These are phyloP conservation scores for Mikania micrantha DNA, from an alignment of 129 eudicot species.

Conservation along the genomic window DNA sequence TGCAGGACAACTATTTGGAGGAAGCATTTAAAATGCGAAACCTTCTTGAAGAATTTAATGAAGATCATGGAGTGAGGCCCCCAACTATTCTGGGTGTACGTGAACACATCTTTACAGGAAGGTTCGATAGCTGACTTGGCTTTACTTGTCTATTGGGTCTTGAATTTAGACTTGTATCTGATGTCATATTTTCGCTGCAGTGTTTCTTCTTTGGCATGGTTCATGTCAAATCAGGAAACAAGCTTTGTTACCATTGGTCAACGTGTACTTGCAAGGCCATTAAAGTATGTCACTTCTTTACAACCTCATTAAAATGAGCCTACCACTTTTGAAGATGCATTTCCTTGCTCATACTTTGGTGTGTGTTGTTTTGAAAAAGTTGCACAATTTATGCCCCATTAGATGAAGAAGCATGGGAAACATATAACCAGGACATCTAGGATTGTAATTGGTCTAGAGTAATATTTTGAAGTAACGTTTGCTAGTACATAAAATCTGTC, in stretches of 20 bases:
- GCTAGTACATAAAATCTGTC: constrained; percentile 8
- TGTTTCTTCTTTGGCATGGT: constrained; percentile 99
- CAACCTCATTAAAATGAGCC: background rate
- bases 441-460: constrained; percentile 1
- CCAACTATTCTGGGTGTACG: constrained; percentile 96
- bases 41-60: constrained; percentile 92
- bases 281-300: constrained; percentile 56
- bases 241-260: constrained; percentile 99
- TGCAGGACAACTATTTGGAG: constrained; percentile 94
- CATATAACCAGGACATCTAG: constrained; percentile 1
- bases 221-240: constrained; percentile 98
- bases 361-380: background rate
- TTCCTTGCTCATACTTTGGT: background rate
- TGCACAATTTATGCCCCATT: background rate
- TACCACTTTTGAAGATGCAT: constrained; percentile 7
- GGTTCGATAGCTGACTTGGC: constrained; percentile 34
- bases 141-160: constrained; percentile 9
- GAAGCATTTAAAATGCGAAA: constrained; percentile 99
- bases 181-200: constrained; percentile 41
- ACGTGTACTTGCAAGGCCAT: constrained; percentile 95
- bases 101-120: constrained; percentile 98
- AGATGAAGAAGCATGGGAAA: constrained; percentile 1
- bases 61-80: constrained; percentile 95
- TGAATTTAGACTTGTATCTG: constrained; percentile 6
- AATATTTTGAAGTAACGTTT: background rate